phyloP scores from a whole-genome alignment of 1,139 yeast genomes.

The Dujonia santamariae region DNA sequence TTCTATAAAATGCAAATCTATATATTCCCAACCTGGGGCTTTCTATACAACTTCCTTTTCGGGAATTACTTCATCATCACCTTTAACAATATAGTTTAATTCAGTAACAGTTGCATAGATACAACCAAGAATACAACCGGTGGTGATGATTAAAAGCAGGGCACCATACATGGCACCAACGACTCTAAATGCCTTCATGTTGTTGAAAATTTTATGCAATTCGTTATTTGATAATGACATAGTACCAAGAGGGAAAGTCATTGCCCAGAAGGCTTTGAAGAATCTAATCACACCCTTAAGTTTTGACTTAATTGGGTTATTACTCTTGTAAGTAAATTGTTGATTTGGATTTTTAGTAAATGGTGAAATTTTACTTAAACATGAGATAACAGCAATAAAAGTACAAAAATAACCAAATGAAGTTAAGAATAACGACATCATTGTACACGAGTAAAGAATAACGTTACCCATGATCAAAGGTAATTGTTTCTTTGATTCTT shows the following conservation, averaged over 20 bases:
- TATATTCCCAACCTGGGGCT: no score
- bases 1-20: no score
- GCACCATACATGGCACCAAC: conserved; percentile 61
- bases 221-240: conserved; percentile 61
- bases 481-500: neutral
- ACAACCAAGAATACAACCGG: conserved; percentile 29
- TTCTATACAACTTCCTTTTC: neutral
- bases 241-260: conserved; percentile 90
- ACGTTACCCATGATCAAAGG: conserved; percentile 14
- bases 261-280: conserved; percentile 74
- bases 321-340: conserved; percentile 16
- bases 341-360: conserved; percentile 27
- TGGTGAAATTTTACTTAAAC: conserved; percentile 35
- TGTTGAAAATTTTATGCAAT: conserved; percentile 42
- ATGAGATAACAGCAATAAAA: conserved; percentile 46
- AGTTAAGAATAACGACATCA: conserved; percentile 47
- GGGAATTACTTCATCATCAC: neutral
- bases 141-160: conserved; percentile 20
- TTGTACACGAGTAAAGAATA: conserved; percentile 15
- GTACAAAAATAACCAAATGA: conserved; percentile 67
- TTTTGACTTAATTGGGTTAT: conserved; percentile 11
- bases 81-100: conserved; percentile 1
- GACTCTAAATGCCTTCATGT: conserved; percentile 53
- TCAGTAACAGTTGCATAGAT: conserved; percentile 12
- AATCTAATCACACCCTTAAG: conserved; percentile 38